Evolutionary conservation across 768 basidiomycete species (phyloP).

Genomic region (Rhodotorula paludigena): DNA sequence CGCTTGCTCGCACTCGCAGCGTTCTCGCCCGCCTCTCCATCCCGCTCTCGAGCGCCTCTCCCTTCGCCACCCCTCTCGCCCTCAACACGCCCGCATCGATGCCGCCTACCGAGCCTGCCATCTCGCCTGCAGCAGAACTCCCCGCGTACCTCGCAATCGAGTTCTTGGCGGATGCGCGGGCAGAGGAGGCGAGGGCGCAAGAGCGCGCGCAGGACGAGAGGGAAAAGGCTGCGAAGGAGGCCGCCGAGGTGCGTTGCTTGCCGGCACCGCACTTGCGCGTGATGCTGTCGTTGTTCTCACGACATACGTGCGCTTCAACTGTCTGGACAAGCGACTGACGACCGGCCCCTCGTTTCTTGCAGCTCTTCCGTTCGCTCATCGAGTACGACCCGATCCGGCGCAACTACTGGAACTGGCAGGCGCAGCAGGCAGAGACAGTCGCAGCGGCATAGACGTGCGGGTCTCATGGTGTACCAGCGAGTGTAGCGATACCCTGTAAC

Average conservation of each 20-base stretch:
- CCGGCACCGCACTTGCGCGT: too few relatives aligned
- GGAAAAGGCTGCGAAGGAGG: constrained; percentile 15
- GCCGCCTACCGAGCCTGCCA: constrained; percentile 51
- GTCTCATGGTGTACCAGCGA: too few relatives aligned
- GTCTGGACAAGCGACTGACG: too few relatives aligned
- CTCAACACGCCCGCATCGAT: constrained; percentile 31
- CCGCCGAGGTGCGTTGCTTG: constrained; percentile 23
- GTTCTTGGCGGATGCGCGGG: constrained; percentile 58
- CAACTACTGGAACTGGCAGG: constrained; percentile 44
- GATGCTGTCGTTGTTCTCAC: too few relatives aligned
- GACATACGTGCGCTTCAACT: too few relatives aligned
- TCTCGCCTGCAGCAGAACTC: constrained; percentile 71
- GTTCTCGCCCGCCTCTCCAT: constrained; percentile 61
- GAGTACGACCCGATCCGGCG: constrained; percentile 46
- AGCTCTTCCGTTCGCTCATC: constrained; percentile 19
- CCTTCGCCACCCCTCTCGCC: constrained; percentile 67
- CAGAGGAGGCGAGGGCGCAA: constrained; percentile 1
- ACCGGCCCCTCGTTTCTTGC: not conserved
- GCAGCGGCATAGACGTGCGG: too few relatives aligned
- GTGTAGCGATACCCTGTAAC: too few relatives aligned
- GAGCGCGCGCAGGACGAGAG: not conserved
- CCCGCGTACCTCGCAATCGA: constrained; percentile 77
- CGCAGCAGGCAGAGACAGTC: constrained; percentile 20
- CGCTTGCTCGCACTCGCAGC: constrained; percentile 41
- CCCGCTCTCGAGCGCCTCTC: constrained; percentile 56